Conservation (phyloP, 176 grass and related monocot genomes). For the Echinochloa phyllopogon region DNA sequence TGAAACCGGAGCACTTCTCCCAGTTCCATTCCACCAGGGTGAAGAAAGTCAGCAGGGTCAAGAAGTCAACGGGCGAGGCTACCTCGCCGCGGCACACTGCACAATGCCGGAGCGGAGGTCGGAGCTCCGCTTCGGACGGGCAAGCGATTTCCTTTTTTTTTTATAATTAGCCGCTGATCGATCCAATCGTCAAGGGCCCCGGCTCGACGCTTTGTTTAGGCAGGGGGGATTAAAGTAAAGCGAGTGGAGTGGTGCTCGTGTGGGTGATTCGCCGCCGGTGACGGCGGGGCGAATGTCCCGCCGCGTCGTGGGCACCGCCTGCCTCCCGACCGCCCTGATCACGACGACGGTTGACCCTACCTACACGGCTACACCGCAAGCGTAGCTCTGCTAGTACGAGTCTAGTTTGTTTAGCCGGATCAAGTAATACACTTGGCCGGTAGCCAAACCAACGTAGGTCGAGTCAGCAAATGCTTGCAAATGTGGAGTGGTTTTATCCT, state of each 20-base stretch:
- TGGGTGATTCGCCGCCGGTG: conserved; percentile 48
- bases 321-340: background rate
- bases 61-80: conserved; percentile 28
- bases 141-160: no score
- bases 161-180: background rate
- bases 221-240: no score
- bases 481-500: background rate
- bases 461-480: background rate
- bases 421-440: background rate
- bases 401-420: background rate
- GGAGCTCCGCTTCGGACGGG: background rate
- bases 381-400: background rate
- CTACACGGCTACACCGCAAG: background rate
- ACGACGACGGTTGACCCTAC: conserved; percentile 27
- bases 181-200: background rate
- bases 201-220: background rate
- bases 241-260: conserved; percentile 43
- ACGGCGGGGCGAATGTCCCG: conserved; percentile 55
- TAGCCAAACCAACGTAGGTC: background rate
- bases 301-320: conserved; percentile 47
- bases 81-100: conserved; percentile 50
- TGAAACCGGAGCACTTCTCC: background rate
- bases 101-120: conserved; percentile 32
- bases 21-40: background rate
- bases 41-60: conserved; percentile 38